A percentile compares a stretch with the other conserved stretches of the same genome.
Evolutionary conservation across 1,284 basidiomycete species (phyloP).

Genomic region (Pascua sp.): DNA sequence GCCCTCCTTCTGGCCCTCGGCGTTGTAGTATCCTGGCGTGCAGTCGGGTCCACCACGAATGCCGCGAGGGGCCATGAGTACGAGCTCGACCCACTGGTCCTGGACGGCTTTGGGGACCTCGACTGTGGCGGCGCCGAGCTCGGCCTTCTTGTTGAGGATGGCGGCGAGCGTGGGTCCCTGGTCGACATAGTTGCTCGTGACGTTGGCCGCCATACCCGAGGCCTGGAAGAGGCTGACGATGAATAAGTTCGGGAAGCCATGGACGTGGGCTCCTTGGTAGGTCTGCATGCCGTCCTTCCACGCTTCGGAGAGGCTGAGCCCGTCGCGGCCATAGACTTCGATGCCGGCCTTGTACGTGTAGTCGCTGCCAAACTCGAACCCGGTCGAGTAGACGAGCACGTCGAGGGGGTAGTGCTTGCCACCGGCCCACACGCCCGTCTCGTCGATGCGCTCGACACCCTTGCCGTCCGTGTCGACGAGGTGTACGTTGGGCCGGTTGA

Average conservation of each 20-base stretch:
- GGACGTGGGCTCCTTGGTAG: slow-evolving; percentile 11
- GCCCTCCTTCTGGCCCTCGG: slow-evolving; percentile 13
- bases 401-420: slow-evolving; percentile 15
- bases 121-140: slow-evolving; percentile 3
- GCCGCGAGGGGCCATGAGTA: neutral
- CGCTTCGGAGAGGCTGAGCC: slow-evolving; percentile 7
- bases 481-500: slow-evolving; percentile 13
- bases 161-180: slow-evolving; percentile 1
- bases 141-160: slow-evolving; percentile 9
- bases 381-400: slow-evolving; percentile 14
- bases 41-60: slow-evolving; percentile 6
- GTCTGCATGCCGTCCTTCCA: slow-evolving; percentile 14
- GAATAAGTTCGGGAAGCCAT: slow-evolving; percentile 20
- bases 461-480: slow-evolving; percentile 17
- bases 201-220: slow-evolving; percentile 8
- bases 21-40: slow-evolving; percentile 14
- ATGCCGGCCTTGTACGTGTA: slow-evolving; percentile 8
- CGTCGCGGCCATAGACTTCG: slow-evolving; percentile 13
- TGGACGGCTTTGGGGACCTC: neutral
- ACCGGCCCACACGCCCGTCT: slow-evolving; percentile 11
- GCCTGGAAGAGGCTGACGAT: slow-evolving; percentile 7
- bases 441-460: slow-evolving; percentile 10
- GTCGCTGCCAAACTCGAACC: slow-evolving; percentile 12
- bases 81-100: slow-evolving; percentile 11
- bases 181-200: slow-evolving; percentile 13